These are phyloP conservation scores for Blastomyces emzantsi DNA, from an alignment of 2,329 filamentous ascomycete genomes.

Conservation along the genomic window DNA sequence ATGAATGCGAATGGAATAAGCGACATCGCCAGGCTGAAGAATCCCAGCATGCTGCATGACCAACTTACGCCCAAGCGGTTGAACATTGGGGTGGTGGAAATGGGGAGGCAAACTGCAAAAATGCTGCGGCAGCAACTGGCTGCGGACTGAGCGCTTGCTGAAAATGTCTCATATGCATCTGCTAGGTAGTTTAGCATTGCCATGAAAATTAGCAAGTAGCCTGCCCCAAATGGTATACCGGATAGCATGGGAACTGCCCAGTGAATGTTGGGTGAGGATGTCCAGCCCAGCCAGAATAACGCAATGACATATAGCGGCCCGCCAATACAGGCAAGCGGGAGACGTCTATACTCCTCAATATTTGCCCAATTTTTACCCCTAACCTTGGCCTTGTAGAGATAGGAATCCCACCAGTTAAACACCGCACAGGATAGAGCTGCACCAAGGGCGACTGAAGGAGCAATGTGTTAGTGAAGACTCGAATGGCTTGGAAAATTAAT, in stretches of 20 bases:
- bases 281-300: conserved; percentile 31
- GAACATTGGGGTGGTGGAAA: conserved; percentile 41
- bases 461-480: conserved; percentile 4
- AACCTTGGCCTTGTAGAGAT: conserved; percentile 47
- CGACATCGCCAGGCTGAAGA: conserved; percentile 31
- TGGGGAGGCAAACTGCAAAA: conserved; percentile 49
- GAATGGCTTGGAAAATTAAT: conserved; percentile 7
- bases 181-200: conserved; percentile 56
- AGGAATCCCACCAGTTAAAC: conserved; percentile 58
- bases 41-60: conserved; percentile 37
- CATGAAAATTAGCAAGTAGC: conserved; percentile 55
- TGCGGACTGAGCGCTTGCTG: conserved; percentile 49
- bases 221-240: conserved; percentile 54
- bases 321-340: conserved; percentile 63
- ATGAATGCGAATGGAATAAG: conserved; percentile 38
- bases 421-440: conserved; percentile 50
- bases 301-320: conserved; percentile 48
- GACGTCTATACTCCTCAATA: conserved; percentile 47
- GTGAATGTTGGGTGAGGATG: conserved; percentile 25
- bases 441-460: conserved; percentile 48
- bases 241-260: conserved; percentile 48
- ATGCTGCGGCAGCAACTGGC: conserved; percentile 45
- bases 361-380: conserved; percentile 47
- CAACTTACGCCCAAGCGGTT: conserved; percentile 33
- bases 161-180: conserved; percentile 59